Evolutionary conservation across 2,329 filamentous ascomycete species (phyloP), one percentile per base, ranked within the genome.

Genomic region (Fusarium acutatum): DNA sequence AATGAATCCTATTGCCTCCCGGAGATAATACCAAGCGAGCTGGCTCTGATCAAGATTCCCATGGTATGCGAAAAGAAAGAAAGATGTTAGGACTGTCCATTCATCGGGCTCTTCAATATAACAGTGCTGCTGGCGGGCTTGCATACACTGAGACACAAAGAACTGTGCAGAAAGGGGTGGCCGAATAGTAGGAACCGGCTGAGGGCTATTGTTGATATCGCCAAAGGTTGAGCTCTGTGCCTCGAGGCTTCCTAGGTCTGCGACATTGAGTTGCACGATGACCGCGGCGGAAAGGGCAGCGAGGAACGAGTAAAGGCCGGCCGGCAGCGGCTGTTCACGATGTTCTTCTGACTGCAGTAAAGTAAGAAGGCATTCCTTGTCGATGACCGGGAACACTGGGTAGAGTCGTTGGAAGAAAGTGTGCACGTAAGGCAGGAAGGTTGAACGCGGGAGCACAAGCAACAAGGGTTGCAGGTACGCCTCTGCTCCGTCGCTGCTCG

Each of bases 1-100:
- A 15, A 70, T 60, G 41, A 76, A 75, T 13, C 74, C 73, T 38
- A 76, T 76, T 18, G 74, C 74, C 34, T 76, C 74, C 20, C 69
- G 58, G 37, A 76, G 65, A 47, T 76, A 69, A 35, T 76, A 76
- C 64, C 69, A 74, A 24, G 74, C 74, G 18, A 58, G 56, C 30
- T 58, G 57, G 13, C 65, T 63, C 47, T 69, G 71, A 49, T 67
- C 53, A 9, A 56, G 26, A 40, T 76, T 73, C 22, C 67, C 74
- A 56, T 76, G 64, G 24, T 74, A 75, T 10, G 49, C 59, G 47
- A 75, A 76, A 15, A 73, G 64, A 44, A 76, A 76, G 61, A 76
- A 76, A 32, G 71, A 74, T 18, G 73, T 74, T 15, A 76, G 32
- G 22, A 76, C 67, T 20, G 74, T 75, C 62, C 60, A 71, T 59